Conservation (phyloP, 768 basidiomycete genomes). For the Termitomyces sp. region DNA sequence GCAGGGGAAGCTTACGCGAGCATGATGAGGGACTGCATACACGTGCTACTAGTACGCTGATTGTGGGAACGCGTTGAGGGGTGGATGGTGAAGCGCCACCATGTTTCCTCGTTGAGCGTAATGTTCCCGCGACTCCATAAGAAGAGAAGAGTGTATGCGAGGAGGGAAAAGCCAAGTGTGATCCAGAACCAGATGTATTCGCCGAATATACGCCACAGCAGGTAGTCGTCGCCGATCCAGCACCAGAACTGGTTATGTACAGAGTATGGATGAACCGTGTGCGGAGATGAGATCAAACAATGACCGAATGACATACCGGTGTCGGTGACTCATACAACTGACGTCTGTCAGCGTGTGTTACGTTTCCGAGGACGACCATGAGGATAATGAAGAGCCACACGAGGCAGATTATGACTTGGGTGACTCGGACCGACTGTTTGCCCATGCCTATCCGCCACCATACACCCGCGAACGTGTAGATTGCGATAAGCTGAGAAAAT, state of each 20-base stretch:
- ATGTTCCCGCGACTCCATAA: neutral
- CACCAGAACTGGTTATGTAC: neutral
- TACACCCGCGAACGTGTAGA: neutral
- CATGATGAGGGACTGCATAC: neutral
- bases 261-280: too few species aligned
- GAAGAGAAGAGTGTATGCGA: constrained; percentile 1
- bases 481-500: neutral
- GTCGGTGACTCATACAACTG: neutral
- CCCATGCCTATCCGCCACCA: neutral
- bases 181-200: constrained; percentile 45
- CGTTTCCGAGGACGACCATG: neutral
- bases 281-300: too few species aligned
- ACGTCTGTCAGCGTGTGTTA: neutral
- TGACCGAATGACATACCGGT: neutral
- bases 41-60: neutral
- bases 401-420: neutral
- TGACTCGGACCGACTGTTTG: neutral
- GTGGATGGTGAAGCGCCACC: neutral
- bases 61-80: neutral
- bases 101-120: neutral
- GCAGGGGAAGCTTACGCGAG: neutral
- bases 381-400: neutral
- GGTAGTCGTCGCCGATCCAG: constrained; percentile 22
- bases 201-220: constrained; percentile 26
- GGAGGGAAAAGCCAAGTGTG: constrained; percentile 25